Conservation (phyloP, 495 filamentous ascomycete genomes). For the Melanomma pulvis-pyrius region DNA sequence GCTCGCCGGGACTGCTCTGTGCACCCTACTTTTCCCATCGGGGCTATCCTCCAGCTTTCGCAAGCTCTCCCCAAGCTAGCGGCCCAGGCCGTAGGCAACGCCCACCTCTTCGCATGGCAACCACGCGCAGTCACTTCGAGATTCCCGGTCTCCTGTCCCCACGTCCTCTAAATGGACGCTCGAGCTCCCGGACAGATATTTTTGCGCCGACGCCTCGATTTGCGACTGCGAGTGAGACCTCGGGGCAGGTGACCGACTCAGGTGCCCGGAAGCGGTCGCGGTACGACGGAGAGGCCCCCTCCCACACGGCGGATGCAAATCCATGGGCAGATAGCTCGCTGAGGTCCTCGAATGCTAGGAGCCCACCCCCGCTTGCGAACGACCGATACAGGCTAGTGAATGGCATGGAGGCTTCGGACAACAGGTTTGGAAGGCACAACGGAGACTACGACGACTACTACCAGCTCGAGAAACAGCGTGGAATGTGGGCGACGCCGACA, state of each 20-base stretch:
- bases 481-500: constrained; percentile 21
- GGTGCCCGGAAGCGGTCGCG: constrained; percentile 31
- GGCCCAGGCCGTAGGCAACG: constrained; percentile 16
- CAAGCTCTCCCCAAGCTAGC: neutral
- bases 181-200: neutral
- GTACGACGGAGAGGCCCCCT: neutral
- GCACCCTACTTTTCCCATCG: neutral
- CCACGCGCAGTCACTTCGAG: constrained; percentile 5
- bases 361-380: constrained; percentile 56
- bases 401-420: constrained; percentile 62
- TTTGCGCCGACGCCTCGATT: constrained; percentile 21
- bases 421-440: constrained; percentile 49
- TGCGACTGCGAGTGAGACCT: constrained; percentile 18
- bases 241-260: constrained; percentile 22
- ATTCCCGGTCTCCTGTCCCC: constrained; percentile 27
- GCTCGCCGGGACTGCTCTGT: neutral
- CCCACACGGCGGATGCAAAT: constrained; percentile 2
- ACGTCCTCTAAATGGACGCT: neutral
- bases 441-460: constrained; percentile 51
- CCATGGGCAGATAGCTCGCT: constrained; percentile 22
- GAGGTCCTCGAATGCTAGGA: constrained; percentile 34
- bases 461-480: constrained; percentile 53
- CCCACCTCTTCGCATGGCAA: constrained; percentile 19
- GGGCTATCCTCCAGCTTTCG: neutral
- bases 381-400: constrained; percentile 63